Percentiles rank a stretch among this genome's conserved stretches.
phyloP scores from a whole-genome alignment of 192 early-diverging fungal species.

The Coemansia nantahalensis region DNA sequence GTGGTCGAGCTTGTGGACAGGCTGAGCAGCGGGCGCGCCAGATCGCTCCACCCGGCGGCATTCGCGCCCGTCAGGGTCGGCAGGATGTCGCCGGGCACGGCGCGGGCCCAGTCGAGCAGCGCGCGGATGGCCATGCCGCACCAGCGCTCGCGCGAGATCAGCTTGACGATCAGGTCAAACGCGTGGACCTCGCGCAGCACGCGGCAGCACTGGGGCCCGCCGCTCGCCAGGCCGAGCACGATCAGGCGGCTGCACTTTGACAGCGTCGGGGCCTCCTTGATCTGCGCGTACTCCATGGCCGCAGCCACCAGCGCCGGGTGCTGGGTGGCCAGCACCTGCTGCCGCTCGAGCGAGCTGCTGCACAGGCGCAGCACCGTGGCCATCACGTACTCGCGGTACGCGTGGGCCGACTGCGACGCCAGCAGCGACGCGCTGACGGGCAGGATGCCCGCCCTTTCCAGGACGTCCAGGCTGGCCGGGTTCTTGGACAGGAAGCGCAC shows the following conservation, averaged over 20 bases:
- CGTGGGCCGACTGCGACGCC: constrained; percentile 21
- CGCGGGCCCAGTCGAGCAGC: constrained; percentile 45
- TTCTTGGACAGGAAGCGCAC: constrained; percentile 52
- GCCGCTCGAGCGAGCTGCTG: constrained; percentile 44
- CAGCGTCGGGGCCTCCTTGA: constrained; percentile 34
- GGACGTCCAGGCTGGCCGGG: constrained; percentile 44
- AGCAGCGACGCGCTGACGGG: constrained; percentile 35
- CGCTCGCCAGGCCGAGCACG: constrained; percentile 42
- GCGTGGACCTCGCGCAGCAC: constrained; percentile 50
- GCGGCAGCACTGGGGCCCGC: constrained; percentile 44
- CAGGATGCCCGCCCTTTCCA: constrained; percentile 49
- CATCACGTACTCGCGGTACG: constrained; percentile 53
- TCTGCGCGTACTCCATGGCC: constrained; percentile 48
- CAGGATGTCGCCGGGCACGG: constrained; percentile 42
- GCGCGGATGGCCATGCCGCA: constrained; percentile 51
- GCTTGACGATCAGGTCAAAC: constrained; percentile 52
- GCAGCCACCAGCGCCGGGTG: constrained; percentile 36
- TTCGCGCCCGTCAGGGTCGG: constrained; percentile 40
- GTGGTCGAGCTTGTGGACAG: constrained; percentile 53
- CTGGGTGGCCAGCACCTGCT: constrained; percentile 34
- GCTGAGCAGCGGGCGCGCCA: constrained; percentile 43
- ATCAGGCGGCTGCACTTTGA: constrained; percentile 45
- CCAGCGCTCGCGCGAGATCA: constrained; percentile 54
- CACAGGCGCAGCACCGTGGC: constrained; percentile 46
- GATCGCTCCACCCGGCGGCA: constrained; percentile 42